Base-by-base conservation (phyloP, 345 rosid species). In the Citrus mangshanensis region DNA sequence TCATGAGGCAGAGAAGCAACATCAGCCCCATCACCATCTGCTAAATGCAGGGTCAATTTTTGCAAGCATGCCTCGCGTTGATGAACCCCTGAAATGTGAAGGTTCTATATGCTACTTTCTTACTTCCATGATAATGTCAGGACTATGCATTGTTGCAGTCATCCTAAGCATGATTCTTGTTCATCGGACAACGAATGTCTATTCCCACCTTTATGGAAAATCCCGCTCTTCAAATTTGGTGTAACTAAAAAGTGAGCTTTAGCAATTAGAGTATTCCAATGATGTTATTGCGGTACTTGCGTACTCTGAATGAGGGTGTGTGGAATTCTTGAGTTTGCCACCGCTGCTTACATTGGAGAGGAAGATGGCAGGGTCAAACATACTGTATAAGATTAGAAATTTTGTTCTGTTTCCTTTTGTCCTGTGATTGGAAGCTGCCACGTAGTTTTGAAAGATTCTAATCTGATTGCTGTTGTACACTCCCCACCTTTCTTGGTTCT, bases 91-190 rank as follows among this genome's bases (percentile, higher is more conserved):
- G 13, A 91, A 79, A 81, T 97, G 99, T 56, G 87, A 89, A 82
- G 98, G 98, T 72, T 80, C 93, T 16, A 68, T 94, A 75, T 97
- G 99, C 85, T 97, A 80, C 91, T 97, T 94, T 94, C 87, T 93
- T 74, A 97, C 98, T 69, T 93, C 93, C 32, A 85, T 92, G 86
- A 97, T 92, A 61, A 94, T 97, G 99, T 93, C 99, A 65, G 98
- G 93, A 42, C 85, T 94, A 80, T 97, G 98, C 86, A 16, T 94
- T 46, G 30, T 94, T 5, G 99, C 98, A 1, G 85, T 81, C 55
- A 22, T 83, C 78, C 84, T 94, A 68, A 97, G 98, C 90, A 68
- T 93, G 98, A 87, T 93, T 82, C 98, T 94, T n/a, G 99, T 94
- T 56, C 75, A 75, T 72, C 92, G 97, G 69, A 97, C 99, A n/a